Evolutionary conservation across 129 eudicot species (phyloP).

Genomic region (Escallonia rubra): DNA sequence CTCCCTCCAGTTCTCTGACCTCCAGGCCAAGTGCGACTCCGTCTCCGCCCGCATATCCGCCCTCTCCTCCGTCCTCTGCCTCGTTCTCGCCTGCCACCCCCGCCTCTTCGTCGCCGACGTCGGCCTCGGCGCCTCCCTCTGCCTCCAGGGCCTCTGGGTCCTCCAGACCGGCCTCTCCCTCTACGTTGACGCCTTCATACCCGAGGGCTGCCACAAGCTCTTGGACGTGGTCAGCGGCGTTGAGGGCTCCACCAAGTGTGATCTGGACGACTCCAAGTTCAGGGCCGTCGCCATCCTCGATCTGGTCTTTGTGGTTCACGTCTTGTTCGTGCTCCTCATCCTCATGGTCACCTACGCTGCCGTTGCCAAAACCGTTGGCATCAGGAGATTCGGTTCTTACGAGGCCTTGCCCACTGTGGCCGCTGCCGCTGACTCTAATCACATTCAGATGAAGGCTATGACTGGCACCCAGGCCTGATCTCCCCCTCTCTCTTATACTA

Average conservation of each 20-base stretch:
- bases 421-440: constrained; percentile 41
- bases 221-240: constrained; percentile 79
- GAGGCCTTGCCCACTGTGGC: constrained; percentile 58
- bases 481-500: background rate
- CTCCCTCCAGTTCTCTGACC: constrained; percentile 56
- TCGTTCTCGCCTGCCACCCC: constrained; percentile 59
- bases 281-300: constrained; percentile 80
- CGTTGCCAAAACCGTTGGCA: constrained; percentile 54
- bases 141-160: constrained; percentile 78
- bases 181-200: constrained; percentile 78
- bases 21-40: constrained; percentile 68
- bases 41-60: constrained; percentile 56
- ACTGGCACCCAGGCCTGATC: constrained; percentile 74
- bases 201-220: constrained; percentile 84
- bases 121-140: constrained; percentile 53
- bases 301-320: constrained; percentile 69
- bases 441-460: constrained; percentile 82
- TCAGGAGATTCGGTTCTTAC: constrained; percentile 67
- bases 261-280: constrained; percentile 72
- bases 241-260: constrained; percentile 88
- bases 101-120: constrained; percentile 64
- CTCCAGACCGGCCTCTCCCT: constrained; percentile 77
- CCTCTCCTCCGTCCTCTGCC: constrained; percentile 47
- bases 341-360: constrained; percentile 43
- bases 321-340: constrained; percentile 46